Conservation (phyloP, 2,329 filamentous ascomycete species). For the Fusarium fracticaudum region DNA sequence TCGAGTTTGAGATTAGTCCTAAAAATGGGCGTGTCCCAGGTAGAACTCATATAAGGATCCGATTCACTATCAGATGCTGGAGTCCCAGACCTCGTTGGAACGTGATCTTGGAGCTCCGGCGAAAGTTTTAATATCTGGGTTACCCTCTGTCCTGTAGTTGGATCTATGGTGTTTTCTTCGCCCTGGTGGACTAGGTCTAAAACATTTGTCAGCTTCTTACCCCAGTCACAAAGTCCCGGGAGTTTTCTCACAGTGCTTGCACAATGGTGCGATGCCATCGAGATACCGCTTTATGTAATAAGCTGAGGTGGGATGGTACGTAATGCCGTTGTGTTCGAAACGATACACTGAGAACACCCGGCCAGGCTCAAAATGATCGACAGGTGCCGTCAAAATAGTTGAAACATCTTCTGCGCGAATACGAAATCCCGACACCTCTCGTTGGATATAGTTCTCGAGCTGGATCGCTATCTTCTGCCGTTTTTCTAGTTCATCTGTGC, state of each 20-base stretch:
- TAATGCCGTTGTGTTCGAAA: not conserved
- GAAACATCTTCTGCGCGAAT: not conserved
- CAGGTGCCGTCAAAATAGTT: not conserved
- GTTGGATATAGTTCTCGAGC: not conserved
- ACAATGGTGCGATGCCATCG: not conserved
- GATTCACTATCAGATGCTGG: not conserved
- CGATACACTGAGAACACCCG: not conserved
- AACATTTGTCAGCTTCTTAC: not conserved
- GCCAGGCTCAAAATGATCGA: not conserved
- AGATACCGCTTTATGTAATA: not conserved
- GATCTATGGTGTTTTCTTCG: not conserved
- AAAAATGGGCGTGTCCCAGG: not conserved
- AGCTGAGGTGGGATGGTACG: not conserved
- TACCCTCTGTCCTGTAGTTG: not conserved
- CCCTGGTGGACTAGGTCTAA: not conserved
- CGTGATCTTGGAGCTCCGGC: not conserved
- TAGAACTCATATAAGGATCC: not conserved
- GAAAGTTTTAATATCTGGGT: not conserved
- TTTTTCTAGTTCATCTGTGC: not conserved
- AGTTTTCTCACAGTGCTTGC: not conserved
- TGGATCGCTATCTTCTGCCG: not conserved
- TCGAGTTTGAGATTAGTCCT: not conserved
- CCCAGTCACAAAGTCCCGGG: accelerated
- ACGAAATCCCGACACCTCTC: not conserved
- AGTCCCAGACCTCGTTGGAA: not conserved